A percentile compares a stretch with the other conserved stretches of the same genome.
Evolutionary conservation across 805 yeast species (phyloP).

Genomic region (Hanseniaspora lachancei): DNA sequence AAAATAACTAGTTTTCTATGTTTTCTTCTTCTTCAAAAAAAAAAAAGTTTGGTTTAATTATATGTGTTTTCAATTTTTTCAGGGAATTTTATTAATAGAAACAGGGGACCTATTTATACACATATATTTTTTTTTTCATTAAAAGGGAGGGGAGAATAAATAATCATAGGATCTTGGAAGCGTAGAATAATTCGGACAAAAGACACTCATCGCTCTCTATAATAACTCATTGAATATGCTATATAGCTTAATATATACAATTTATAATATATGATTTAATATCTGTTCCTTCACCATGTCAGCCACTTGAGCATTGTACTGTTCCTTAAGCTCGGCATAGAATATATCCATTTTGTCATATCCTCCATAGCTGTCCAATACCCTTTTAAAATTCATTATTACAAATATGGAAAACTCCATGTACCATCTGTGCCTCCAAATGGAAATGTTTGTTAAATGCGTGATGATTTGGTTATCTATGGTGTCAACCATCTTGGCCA

Average conservation of each 20-base stretch:
- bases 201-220: not conserved
- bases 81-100: not conserved
- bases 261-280: not conserved
- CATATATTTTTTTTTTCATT: not conserved
- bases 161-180: not conserved
- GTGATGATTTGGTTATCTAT: slow-evolving; percentile 51
- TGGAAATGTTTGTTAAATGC: slow-evolving; percentile 60
- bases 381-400: slow-evolving; percentile 37
- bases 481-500: slow-evolving; percentile 23
- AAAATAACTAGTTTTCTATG: too few species aligned
- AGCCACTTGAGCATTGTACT: not conserved
- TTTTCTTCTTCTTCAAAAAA: too few species aligned
- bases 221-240: not conserved
- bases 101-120: not conserved
- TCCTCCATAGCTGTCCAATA: slow-evolving; percentile 64
- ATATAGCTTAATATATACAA: not conserved
- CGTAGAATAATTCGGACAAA: not conserved
- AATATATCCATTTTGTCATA: slow-evolving; percentile 47
- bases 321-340: slow-evolving; percentile 7
- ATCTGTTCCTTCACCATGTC: not conserved
- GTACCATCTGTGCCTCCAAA: slow-evolving; percentile 99
- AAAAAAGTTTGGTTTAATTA: too few species aligned
- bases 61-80: too few species aligned
- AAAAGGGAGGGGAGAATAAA: too few species aligned
- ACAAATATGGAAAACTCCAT: slow-evolving; percentile 70